Conservation (phyloP, 306 rosid genomes). For the Astragalus membranaceus region DNA sequence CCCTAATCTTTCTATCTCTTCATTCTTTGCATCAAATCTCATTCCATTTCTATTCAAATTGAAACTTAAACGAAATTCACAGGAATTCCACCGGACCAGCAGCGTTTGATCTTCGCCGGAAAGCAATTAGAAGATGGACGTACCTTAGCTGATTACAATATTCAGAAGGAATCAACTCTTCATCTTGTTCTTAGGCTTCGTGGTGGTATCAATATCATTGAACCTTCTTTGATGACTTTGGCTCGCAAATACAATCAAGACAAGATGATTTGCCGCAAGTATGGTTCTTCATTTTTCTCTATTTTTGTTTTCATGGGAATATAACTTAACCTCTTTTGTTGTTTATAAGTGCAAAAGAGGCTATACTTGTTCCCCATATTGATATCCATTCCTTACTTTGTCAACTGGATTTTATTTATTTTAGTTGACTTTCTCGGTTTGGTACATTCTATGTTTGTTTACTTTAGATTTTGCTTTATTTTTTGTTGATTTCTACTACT, state of each 20-base stretch:
- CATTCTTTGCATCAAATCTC: not conserved
- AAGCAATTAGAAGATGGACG: slow-evolving; percentile 86
- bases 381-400: slow-evolving; percentile 47
- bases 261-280: slow-evolving; percentile 83
- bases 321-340: slow-evolving; percentile 36
- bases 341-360: slow-evolving; percentile 7
- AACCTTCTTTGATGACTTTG: slow-evolving; percentile 84
- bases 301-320: slow-evolving; percentile 10
- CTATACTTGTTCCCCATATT: slow-evolving; percentile 45
- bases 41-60: not conserved
- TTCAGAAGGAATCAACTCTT: slow-evolving; percentile 79
- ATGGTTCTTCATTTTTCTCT: not conserved
- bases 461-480: not conserved
- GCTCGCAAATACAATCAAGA: slow-evolving; percentile 88
- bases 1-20: not conserved
- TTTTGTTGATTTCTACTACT: not conserved
- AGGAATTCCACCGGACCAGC: slow-evolving; percentile 89
- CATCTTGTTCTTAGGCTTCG: slow-evolving; percentile 85
- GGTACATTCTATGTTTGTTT: not conserved
- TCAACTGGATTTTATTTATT: slow-evolving; percentile 35
- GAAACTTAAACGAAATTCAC: not conserved
- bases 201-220: slow-evolving; percentile 75
- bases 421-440: slow-evolving; percentile 54
- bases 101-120: slow-evolving; percentile 73
- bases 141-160: slow-evolving; percentile 72